These are phyloP conservation scores for Talaromyces albobiverticillius DNA, from an alignment of 2,329 filamentous ascomycete genomes.

Conservation along the genomic window DNA sequence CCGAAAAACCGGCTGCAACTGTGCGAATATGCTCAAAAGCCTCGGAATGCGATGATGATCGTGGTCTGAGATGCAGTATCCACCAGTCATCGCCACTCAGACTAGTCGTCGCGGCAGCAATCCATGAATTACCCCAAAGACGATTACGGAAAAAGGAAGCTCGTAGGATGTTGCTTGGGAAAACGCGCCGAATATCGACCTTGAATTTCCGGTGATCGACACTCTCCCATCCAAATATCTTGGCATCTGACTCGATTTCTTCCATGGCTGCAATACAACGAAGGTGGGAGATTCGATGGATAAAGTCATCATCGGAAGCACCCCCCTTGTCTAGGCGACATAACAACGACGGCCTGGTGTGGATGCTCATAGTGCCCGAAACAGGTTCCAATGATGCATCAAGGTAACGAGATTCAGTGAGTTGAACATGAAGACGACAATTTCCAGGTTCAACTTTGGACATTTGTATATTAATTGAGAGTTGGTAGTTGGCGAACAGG, in stretches of 20 bases:
- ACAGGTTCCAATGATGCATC: constrained; percentile 70
- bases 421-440: constrained; percentile 65
- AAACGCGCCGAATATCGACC: constrained; percentile 55
- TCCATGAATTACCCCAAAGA: constrained; percentile 72
- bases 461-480: constrained; percentile 57
- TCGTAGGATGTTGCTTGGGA: constrained; percentile 62
- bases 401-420: constrained; percentile 62
- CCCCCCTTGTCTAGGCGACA: constrained; percentile 62
- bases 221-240: constrained; percentile 36
- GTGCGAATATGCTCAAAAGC: constrained; percentile 13
- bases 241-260: constrained; percentile 36
- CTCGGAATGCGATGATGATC: constrained; percentile 16
- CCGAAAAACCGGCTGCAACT: constrained; percentile 15
- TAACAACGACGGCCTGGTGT: constrained; percentile 59
- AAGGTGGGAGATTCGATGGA: constrained; percentile 35
- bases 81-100: constrained; percentile 76
- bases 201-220: constrained; percentile 35
- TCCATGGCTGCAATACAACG: constrained; percentile 39
- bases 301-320: constrained; percentile 49
- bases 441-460: constrained; percentile 63
- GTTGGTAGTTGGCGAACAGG: constrained; percentile 60
- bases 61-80: constrained; percentile 51
- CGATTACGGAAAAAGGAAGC: constrained; percentile 66
- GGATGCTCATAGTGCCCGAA: constrained; percentile 71
- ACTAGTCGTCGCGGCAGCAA: constrained; percentile 67